phyloP scores from a whole-genome alignment of 805 yeast species.

The Candida ipomoeae region DNA sequence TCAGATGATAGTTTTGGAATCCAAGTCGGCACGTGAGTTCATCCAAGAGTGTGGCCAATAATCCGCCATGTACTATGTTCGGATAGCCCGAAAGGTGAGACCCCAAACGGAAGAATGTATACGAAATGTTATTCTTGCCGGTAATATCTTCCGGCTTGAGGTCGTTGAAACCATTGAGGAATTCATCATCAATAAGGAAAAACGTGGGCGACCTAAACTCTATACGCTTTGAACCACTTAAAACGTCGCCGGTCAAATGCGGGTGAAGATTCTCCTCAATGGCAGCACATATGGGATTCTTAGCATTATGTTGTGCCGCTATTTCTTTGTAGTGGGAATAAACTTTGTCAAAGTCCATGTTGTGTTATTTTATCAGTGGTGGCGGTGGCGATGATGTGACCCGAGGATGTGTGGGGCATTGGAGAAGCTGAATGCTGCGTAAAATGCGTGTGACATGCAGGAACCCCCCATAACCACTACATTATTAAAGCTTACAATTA shows the following conservation, averaged over 20 bases:
- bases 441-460: background rate
- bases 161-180: slow-evolving; percentile 23
- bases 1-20: slow-evolving; percentile 36
- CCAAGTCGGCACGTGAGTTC: slow-evolving; percentile 42
- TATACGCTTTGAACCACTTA: slow-evolving; percentile 33
- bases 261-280: slow-evolving; percentile 31
- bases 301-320: background rate
- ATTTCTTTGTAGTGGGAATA: background rate
- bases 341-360: background rate
- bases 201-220: slow-evolving; percentile 29
- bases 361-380: background rate
- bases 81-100: slow-evolving; percentile 36
- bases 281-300: slow-evolving; percentile 12
- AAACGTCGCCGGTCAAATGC: slow-evolving; percentile 33
- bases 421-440: background rate
- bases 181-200: slow-evolving; percentile 33
- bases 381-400: background rate
- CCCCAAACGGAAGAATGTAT: slow-evolving; percentile 40
- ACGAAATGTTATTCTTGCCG: slow-evolving; percentile 25
- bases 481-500: background rate
- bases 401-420: background rate
- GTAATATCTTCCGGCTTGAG: slow-evolving; percentile 12
- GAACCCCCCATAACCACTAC: background rate
- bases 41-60: slow-evolving; percentile 40
- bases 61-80: slow-evolving; percentile 42